Conservation (phyloP, 441 rosid genomes). For the Adansonia madagascariensis region DNA sequence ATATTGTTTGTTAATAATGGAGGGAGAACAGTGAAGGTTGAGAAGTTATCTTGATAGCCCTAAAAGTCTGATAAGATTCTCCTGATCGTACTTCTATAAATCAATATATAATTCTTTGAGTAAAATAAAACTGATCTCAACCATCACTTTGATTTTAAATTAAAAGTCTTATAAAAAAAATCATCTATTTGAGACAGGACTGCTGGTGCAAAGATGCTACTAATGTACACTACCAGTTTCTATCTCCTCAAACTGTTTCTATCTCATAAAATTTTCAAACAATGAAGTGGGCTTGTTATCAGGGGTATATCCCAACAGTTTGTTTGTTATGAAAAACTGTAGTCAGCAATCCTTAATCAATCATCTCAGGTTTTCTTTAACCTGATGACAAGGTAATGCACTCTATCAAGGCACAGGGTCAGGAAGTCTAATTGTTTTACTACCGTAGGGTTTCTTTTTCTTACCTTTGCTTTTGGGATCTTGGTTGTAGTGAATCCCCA, state of each 20-base stretch:
- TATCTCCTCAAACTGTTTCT: neutral
- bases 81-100: neutral
- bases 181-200: neutral
- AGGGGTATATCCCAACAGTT: neutral
- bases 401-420: neutral
- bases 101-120: neutral
- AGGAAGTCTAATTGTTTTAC: neutral
- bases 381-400: conserved; percentile 6
- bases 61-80: conserved; percentile 24
- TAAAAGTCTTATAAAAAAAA: neutral
- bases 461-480: conserved; percentile 25
- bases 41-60: conserved; percentile 11
- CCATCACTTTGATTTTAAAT: neutral
- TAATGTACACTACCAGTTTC: neutral
- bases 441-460: neutral
- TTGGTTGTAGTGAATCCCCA: conserved; percentile 88
- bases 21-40: neutral
- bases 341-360: neutral
- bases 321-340: conserved; percentile 7
- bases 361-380: conserved; percentile 3
- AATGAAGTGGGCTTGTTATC: neutral
- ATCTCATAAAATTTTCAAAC: conserved; percentile 17
- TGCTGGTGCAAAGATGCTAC: conserved; percentile 6
- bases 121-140: neutral
- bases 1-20: neutral